Conservation (phyloP, 2,329 filamentous ascomycete species). For the Nigrograna mackinnonii region DNA sequence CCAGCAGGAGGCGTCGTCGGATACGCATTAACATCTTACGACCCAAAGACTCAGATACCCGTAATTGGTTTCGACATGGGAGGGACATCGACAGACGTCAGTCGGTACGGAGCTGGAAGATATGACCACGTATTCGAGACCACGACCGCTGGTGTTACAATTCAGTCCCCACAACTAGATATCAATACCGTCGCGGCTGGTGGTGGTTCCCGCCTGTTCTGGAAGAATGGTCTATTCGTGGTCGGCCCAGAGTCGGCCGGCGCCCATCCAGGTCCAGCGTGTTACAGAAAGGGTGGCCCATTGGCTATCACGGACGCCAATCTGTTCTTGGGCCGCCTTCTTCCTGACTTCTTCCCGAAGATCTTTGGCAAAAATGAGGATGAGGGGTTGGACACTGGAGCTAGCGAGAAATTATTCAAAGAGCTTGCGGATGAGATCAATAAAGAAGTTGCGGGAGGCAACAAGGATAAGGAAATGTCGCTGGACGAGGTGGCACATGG, state of each 20-base stretch:
- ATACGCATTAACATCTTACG: constrained; percentile 89
- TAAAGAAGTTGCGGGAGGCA: constrained; percentile 66
- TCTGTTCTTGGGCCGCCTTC: constrained; percentile 77
- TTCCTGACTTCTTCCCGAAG: constrained; percentile 92
- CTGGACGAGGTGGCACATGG: constrained; percentile 87
- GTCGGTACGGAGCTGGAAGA: constrained; percentile 79
- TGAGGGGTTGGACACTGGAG: constrained; percentile 74
- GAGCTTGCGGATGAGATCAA: constrained; percentile 80
- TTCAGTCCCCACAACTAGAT: constrained; percentile 88
- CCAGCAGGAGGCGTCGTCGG: constrained; percentile 93
- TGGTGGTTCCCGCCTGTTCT: constrained; percentile 83
- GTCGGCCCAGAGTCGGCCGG: constrained; percentile 89
- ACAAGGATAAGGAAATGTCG: constrained; percentile 65
- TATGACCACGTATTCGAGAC: constrained; percentile 96
- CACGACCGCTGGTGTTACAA: constrained; percentile 90
- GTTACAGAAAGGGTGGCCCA: constrained; percentile 87
- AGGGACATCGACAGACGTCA: constrained; percentile 90
- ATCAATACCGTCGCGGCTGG: constrained; percentile 95
- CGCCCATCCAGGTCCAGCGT: constrained; percentile 87
- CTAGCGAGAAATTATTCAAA: constrained; percentile 74
- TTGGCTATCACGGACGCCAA: constrained; percentile 95
- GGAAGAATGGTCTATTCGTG: constrained; percentile 85
- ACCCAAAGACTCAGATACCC: constrained; percentile 76
- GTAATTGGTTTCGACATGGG: constrained; percentile 98
- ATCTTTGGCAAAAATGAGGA: constrained; percentile 93